Conservation (phyloP, 2,329 filamentous ascomycete genomes). For the Grosmannia penicillata region DNA sequence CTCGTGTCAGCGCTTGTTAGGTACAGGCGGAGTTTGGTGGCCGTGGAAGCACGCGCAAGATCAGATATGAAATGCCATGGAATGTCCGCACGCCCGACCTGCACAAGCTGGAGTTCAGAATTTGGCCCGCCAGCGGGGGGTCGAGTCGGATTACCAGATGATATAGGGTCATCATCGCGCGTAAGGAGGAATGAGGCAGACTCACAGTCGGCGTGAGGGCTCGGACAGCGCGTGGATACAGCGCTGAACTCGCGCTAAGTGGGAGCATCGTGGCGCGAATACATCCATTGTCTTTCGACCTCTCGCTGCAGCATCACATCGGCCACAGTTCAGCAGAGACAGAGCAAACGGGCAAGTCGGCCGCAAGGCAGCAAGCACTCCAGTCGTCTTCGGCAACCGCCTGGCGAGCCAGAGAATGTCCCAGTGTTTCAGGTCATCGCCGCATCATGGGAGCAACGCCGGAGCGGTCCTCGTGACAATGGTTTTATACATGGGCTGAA, state of each 20-base stretch:
- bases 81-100: conserved; percentile 10
- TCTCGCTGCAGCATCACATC: no score
- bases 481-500: conserved; percentile 47
- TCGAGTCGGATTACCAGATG: conserved; percentile 13
- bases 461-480: conserved; percentile 49
- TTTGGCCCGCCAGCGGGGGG: conserved; percentile 4
- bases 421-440: conserved; percentile 52
- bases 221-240: neutral
- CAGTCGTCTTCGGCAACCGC: no score
- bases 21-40: no score
- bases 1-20: no score
- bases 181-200: neutral
- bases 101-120: conserved; percentile 1
- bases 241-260: neutral
- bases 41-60: no score
- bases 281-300: no score
- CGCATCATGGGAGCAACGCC: conserved; percentile 50
- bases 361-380: no score
- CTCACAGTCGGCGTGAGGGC: neutral
- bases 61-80: conserved; percentile 7
- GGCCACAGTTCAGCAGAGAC: no score
- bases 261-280: no score
- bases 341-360: no score
- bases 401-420: no score
- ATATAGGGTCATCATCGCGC: conserved; percentile 5